Percentiles rank a stretch among this genome's conserved stretches.
Conservation (phyloP, 495 filamentous ascomycete genomes). For the Pyrenopolyporus hunteri region DNA sequence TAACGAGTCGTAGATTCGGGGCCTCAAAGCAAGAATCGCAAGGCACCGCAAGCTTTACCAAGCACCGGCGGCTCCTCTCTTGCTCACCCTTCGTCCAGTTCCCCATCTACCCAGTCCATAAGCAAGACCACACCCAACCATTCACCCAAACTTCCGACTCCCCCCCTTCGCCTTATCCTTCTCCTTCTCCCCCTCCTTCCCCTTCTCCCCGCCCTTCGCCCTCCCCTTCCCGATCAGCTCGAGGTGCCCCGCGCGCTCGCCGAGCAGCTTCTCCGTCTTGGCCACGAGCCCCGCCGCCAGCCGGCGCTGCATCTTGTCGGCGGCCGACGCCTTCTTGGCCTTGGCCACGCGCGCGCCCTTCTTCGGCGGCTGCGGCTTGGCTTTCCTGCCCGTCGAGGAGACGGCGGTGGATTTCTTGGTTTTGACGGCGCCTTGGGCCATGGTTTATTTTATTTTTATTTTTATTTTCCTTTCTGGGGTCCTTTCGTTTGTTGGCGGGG, state of each 20-base stretch:
- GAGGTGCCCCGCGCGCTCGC: slow-evolving; percentile 54
- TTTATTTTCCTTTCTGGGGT: neutral
- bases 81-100: neutral
- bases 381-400: slow-evolving; percentile 34
- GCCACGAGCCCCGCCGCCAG: slow-evolving; percentile 50
- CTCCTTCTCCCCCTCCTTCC: slow-evolving; percentile 26
- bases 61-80: neutral
- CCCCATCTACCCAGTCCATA: slow-evolving; percentile 40
- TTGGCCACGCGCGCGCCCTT: slow-evolving; percentile 46
- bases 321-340: slow-evolving; percentile 42
- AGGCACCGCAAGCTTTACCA: too few species aligned
- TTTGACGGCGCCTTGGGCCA: slow-evolving; percentile 54
- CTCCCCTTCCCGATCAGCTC: slow-evolving; percentile 57
- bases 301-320: slow-evolving; percentile 53
- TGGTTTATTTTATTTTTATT: slow-evolving; percentile 22
- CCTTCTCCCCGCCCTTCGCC: slow-evolving; percentile 43
- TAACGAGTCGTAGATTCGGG: neutral
- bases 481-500: neutral
- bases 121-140: too few species aligned
- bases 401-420: slow-evolving; percentile 44
- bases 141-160: slow-evolving; percentile 57
- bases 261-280: slow-evolving; percentile 54
- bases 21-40: too few species aligned
- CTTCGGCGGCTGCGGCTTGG: slow-evolving; percentile 44
- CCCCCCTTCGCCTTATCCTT: slow-evolving; percentile 48